A percentile compares a stretch with the other conserved stretches of the same genome.
These are phyloP conservation scores for Globisporangium solare DNA, from an alignment of 352 stramenopile genomes.

Conservation along the genomic window DNA sequence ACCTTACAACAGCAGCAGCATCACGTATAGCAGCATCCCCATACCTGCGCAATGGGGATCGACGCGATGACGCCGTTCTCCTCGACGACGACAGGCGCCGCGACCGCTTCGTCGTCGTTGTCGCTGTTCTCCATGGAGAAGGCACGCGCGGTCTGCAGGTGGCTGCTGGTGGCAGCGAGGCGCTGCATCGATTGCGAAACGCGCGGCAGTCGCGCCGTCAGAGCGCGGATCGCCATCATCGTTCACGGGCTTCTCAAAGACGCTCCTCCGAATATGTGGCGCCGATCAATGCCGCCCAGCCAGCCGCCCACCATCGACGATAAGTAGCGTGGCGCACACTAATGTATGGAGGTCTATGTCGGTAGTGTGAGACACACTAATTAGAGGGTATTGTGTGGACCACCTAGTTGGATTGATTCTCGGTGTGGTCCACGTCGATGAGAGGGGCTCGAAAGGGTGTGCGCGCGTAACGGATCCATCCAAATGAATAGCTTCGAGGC, in stretches of 20 bases:
- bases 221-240: constrained; percentile 60
- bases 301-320: constrained; percentile 17
- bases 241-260: constrained; percentile 4
- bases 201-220: constrained; percentile 30
- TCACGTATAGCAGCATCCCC: neutral
- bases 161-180: constrained; percentile 14
- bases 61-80: constrained; percentile 49
- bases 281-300: constrained; percentile 15
- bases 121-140: constrained; percentile 32
- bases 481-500: neutral
- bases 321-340: constrained; percentile 9
- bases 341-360: neutral
- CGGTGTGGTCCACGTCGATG: neutral
- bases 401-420: constrained; percentile 8
- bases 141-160: constrained; percentile 18
- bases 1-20: too few species aligned
- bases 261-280: constrained; percentile 16
- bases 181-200: constrained; percentile 16
- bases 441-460: constrained; percentile 5
- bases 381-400: constrained; percentile 9
- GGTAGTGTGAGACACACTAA: constrained; percentile 13
- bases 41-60: constrained; percentile 55
- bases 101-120: constrained; percentile 12
- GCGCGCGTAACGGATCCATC: constrained; percentile 5
- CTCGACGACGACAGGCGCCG: constrained; percentile 15